Evolutionary conservation across 495 filamentous ascomycete genomes (phyloP), one percentile per base, ranked within the genome.

Genomic region (Durotheca rogersii): DNA sequence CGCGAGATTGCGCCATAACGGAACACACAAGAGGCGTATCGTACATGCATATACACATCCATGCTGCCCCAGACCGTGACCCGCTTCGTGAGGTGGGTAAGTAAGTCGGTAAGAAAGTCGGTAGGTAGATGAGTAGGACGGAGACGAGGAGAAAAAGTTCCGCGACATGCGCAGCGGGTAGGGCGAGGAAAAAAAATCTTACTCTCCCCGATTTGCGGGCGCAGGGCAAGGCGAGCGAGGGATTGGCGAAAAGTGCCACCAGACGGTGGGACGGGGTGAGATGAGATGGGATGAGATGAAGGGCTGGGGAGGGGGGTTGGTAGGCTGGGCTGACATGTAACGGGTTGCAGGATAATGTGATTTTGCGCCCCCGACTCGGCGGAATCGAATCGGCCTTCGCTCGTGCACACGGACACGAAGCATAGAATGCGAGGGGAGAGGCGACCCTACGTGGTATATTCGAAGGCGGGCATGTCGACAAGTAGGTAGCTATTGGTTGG

Each of bases 321-420:
- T n/a, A n/a, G n/a, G n/a, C n/a, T n/a, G n/a, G n/a, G n/a, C n/a
- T n/a, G n/a, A n/a, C n/a, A n/a, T n/a, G n/a, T n/a, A n/a, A n/a
- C n/a, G n/a, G n/a, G n/a, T n/a, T n/a, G n/a, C n/a, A n/a, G n/a
- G n/a, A n/a, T n/a, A n/a, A n/a, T n/a, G n/a, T n/a, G n/a, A n/a
- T 47, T 54, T 50, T 45, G 46, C 31, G 41, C 41, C 41, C 7
- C 56, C 56, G 50, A 29, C 51, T 54, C 50, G 54, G 54, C 50
- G 23, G 45, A 31, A n/a, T n/a, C n/a, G n/a, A 46, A 36, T 36
- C 9, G 41, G 30, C 30, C 29, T 20, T 38, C 47, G 56, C 53
- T n/a, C n/a, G n/a, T n/a, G n/a, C 50, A 41, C 46, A 51, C 20
- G 9, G 23, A 27, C 23, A 27, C 9, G 9, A 9, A 27, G 23